Percentiles rank a stretch among this genome's conserved stretches.
Conservation (phyloP, 2,329 filamentous ascomycete species). For the Paecilomyces dactylethromorphus region DNA sequence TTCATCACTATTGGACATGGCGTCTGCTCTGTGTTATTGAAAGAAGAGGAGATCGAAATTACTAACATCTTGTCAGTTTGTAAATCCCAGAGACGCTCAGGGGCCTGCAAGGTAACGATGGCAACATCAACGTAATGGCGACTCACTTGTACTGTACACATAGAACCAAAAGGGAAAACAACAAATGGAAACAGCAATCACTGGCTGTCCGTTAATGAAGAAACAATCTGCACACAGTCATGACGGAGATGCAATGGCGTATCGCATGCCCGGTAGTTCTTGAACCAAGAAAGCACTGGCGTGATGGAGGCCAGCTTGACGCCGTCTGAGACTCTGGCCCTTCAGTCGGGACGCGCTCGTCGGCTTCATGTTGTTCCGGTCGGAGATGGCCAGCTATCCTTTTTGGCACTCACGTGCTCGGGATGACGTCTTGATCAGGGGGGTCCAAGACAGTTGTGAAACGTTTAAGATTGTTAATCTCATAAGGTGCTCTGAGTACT, state of each 20-base stretch:
- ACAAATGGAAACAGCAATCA: neutral
- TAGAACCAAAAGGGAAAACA: constrained; percentile 1
- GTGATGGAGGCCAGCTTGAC: neutral
- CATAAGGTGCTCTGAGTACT: too few species aligned
- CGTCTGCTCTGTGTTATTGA: constrained; percentile 13
- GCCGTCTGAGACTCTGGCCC: neutral
- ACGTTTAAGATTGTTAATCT: too few species aligned
- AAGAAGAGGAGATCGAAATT: constrained; percentile 2
- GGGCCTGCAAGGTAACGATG: constrained; percentile 3
- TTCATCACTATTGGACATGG: constrained; percentile 7
- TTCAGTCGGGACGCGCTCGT: neutral
- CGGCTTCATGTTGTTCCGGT: constrained; percentile 7
- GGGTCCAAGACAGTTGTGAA: too few species aligned
- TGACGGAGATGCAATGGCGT: neutral
- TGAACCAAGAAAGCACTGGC: neutral
- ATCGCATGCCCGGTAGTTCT: neutral
- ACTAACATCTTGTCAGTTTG: neutral
- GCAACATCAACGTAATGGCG: neutral
- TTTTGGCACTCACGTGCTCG: neutral
- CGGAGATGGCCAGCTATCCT: constrained; percentile 12
- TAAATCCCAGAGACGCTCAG: constrained; percentile 3
- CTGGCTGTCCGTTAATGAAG: neutral
- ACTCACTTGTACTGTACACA: constrained; percentile 10
- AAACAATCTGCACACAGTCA: neutral
- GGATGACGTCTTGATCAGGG: neutral